Conservation (phyloP, 108 stramenopile genomes). For the Nannochloropsis salina region DNA sequence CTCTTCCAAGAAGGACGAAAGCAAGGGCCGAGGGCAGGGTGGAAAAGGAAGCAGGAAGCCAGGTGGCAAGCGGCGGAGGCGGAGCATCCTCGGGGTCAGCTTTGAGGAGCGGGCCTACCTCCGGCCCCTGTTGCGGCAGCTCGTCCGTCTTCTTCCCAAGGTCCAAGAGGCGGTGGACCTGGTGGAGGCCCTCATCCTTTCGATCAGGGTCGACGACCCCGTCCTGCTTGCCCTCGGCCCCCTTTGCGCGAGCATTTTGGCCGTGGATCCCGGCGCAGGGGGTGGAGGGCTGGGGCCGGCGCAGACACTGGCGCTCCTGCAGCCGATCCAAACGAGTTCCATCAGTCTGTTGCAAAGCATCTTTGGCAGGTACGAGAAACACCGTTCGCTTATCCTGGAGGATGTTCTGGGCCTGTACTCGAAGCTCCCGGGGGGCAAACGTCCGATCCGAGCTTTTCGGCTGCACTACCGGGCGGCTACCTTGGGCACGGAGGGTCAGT, state of each 20-base stretch:
- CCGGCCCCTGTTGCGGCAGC: slow-evolving; percentile 21
- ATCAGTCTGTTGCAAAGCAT: slow-evolving; percentile 30
- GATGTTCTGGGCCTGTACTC: slow-evolving; percentile 80
- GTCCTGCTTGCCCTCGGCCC: slow-evolving; percentile 32
- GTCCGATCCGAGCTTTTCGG: slow-evolving; percentile 65
- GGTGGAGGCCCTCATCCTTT: slow-evolving; percentile 26
- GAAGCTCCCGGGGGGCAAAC: slow-evolving; percentile 72
- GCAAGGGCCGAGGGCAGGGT: background rate
- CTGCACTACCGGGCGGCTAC: slow-evolving; percentile 51
- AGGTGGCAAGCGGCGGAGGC: background rate
- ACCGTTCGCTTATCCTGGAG: slow-evolving; percentile 75
- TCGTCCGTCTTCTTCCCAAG: slow-evolving; percentile 26
- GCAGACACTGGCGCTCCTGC: slow-evolving; percentile 60
- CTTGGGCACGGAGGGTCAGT: background rate
- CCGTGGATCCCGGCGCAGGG: slow-evolving; percentile 61
- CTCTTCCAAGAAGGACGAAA: background rate
- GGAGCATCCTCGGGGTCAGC: background rate
- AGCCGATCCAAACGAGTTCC: slow-evolving; percentile 31
- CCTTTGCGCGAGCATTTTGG: slow-evolving; percentile 42
- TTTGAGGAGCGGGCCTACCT: slow-evolving; percentile 20
- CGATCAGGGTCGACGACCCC: slow-evolving; percentile 31
- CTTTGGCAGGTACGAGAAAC: slow-evolving; percentile 49
- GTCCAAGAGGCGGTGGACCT: slow-evolving; percentile 36
- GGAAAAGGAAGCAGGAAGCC: background rate
- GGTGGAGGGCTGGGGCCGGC: slow-evolving; percentile 45